Evolutionary conservation across 2,329 filamentous ascomycete genomes (phyloP), one percentile per base, ranked within the genome.

Genomic region (Fusarium cicatricum): DNA sequence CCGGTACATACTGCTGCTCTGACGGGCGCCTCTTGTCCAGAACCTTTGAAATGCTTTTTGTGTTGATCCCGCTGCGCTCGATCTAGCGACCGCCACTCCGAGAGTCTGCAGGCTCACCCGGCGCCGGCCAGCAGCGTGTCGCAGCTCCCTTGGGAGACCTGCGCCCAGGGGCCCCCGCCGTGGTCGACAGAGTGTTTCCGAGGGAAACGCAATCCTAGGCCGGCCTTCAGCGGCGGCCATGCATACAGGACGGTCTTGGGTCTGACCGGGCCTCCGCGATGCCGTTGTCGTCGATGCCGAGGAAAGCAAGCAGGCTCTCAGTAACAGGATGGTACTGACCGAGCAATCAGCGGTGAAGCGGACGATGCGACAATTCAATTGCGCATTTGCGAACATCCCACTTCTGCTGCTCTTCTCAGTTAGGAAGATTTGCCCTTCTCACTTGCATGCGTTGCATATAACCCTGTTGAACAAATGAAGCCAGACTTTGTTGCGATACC

Each of bases 21-120:
- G 59, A 45, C 41, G 42, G 33, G 29, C 34, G 36, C 16, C 50
- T 50, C 33, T 26, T 23, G 29, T 34, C 45, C 21, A 54, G 37
- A 36, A 50, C 23, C n/a, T 14, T 32, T n/a, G 23, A 19, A 21
- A 39, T 49, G 28, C 32, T 21, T 42, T 42, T 46, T 45, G 56
- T 43, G 31, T 49, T 55, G 58, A 58, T 41, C 48, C 48, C 41
- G 32, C 43, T 53, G 47, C 52, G 33, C 37, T 42, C 51, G 28
- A 54, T 55, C 39, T 52, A 58, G 60, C 51, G 47, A 67, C 40
- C 55, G 60, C 34, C 50, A 50, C 49, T 59, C 47, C 51, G 52
- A 44, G 38, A 52, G 41, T 52, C 23, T 48, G 47, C 41, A 38
- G 45, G 55, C 58, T 60, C 45, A 16, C 32, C 55, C 55, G 57